Percentiles rank a stretch among this genome's conserved stretches.
These are phyloP conservation scores for Phellinidium pouzarii DNA, from an alignment of 1,284 basidiomycete species.

Conservation along the genomic window DNA sequence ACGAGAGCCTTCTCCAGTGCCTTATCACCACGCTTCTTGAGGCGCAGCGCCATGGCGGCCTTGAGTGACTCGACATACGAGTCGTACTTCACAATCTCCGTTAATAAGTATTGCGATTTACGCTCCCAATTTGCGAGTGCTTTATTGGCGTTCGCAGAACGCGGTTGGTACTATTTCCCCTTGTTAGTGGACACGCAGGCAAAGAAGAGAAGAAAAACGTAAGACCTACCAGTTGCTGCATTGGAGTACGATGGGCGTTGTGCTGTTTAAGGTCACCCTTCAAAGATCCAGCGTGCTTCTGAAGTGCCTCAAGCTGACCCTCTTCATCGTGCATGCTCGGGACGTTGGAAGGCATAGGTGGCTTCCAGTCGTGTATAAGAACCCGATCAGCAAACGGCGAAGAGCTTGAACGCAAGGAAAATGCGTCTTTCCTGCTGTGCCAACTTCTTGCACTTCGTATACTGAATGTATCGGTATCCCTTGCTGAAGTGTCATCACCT, in stretches of 20 bases:
- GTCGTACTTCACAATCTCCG: constrained; percentile 93
- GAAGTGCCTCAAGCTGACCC: constrained; percentile 79
- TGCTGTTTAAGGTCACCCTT: constrained; percentile 79
- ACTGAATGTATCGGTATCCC: constrained; percentile 57
- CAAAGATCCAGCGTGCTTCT: constrained; percentile 71
- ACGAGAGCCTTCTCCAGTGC: constrained; percentile 71
- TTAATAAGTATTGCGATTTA: constrained; percentile 81
- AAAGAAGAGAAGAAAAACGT: constrained; percentile 10
- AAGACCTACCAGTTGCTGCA: constrained; percentile 68
- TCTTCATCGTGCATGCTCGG: constrained; percentile 89
- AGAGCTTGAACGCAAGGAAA: constrained; percentile 52
- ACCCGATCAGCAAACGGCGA: constrained; percentile 72
- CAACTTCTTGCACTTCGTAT: constrained; percentile 47
- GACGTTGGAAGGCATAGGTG: constrained; percentile 77
- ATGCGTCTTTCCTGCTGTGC: constrained; percentile 58
- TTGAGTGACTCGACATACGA: constrained; percentile 90
- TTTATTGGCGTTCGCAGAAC: constrained; percentile 68
- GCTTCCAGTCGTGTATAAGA: constrained; percentile 92
- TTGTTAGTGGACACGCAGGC: constrained; percentile 2
- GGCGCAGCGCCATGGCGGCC: constrained; percentile 69
- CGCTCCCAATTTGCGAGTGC: constrained; percentile 89
- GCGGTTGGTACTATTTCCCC: constrained; percentile 64
- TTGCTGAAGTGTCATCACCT: constrained; percentile 42
- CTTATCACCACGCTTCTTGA: constrained; percentile 84
- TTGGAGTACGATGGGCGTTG: constrained; percentile 78